These are phyloP conservation scores for Coprinopsis cinerea DNA, from an alignment of 768 basidiomycete species.

Conservation along the genomic window DNA sequence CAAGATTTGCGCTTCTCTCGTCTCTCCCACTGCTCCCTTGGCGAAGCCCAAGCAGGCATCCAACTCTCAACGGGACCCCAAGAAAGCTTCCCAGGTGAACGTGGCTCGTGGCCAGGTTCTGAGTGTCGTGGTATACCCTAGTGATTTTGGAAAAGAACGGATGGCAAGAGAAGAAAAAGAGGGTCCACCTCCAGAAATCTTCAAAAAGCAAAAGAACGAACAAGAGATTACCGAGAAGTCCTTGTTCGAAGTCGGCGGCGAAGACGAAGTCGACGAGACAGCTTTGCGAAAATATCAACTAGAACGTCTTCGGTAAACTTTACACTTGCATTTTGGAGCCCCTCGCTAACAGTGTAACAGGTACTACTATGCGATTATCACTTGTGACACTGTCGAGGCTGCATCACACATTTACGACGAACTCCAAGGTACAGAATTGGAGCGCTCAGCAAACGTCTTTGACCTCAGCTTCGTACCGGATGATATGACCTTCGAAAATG, in stretches of 20 bases:
- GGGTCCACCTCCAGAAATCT: slow-evolving; percentile 84
- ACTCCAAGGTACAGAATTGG: slow-evolving; percentile 91
- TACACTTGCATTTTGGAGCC: background rate
- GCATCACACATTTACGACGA: slow-evolving; percentile 79
- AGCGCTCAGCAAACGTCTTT: slow-evolving; percentile 93
- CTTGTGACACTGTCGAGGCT: slow-evolving; percentile 73
- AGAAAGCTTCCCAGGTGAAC: slow-evolving; percentile 14
- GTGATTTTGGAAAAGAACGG: slow-evolving; percentile 85
- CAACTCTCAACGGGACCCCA: slow-evolving; percentile 13
- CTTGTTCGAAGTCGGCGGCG: slow-evolving; percentile 61
- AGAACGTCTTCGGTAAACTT: slow-evolving; percentile 71
- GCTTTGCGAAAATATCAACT: slow-evolving; percentile 88
- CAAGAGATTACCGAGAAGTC: slow-evolving; percentile 61
- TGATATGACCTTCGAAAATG: slow-evolving; percentile 78
- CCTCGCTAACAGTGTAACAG: slow-evolving; percentile 31
- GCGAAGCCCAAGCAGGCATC: slow-evolving; percentile 9
- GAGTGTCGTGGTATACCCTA: slow-evolving; percentile 84
- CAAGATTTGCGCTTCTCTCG: slow-evolving; percentile 86
- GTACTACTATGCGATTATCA: slow-evolving; percentile 93
- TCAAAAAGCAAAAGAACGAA: slow-evolving; percentile 44
- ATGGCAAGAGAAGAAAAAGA: slow-evolving; percentile 84
- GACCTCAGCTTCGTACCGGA: slow-evolving; percentile 93
- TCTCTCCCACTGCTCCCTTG: slow-evolving; percentile 53
- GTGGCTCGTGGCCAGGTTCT: slow-evolving; percentile 62
- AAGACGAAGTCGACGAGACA: slow-evolving; percentile 82